Conservation (phyloP, 495 filamentous ascomycete genomes). For the Letharia lupina region DNA sequence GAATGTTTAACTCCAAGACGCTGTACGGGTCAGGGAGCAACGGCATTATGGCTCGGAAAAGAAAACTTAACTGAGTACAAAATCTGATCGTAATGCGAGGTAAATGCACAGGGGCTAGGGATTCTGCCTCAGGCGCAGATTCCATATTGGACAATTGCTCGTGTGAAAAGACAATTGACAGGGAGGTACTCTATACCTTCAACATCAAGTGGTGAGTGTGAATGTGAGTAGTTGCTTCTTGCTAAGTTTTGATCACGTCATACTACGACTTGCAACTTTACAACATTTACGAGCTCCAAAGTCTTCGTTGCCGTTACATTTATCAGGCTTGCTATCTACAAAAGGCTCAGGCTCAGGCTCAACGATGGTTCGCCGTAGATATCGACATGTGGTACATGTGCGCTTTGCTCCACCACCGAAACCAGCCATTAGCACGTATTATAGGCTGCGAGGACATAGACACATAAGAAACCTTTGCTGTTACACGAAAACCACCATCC, state of each 20-base stretch:
- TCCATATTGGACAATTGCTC: neutral
- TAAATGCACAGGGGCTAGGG: conserved; percentile 31
- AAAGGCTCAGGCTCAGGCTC: conserved; percentile 1
- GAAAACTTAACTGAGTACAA: conserved; percentile 46
- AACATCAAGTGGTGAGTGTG: neutral
- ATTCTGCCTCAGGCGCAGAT: neutral
- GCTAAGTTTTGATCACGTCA: conserved; percentile 8
- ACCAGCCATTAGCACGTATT: conserved; percentile 9
- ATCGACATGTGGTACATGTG: conserved; percentile 4
- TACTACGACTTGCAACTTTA: neutral
- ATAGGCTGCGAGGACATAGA: conserved; percentile 5
- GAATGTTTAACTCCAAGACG: neutral
- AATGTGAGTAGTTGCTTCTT: neutral
- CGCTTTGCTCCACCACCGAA: conserved; percentile 6
- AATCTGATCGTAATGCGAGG: conserved; percentile 69
- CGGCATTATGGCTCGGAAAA: neutral
- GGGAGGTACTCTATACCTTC: neutral
- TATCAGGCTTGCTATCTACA: conserved; percentile 14
- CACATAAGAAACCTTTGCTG: conserved; percentile 4
- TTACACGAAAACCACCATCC: neutral
- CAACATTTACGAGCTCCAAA: neutral
- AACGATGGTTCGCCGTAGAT: conserved; percentile 8
- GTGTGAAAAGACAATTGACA: neutral
- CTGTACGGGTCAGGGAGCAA: neutral
- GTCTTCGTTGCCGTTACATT: conserved; percentile 1